These are phyloP conservation scores for Eucommia ulmoides DNA, from an alignment of 257 asterid species.

Conservation along the genomic window DNA sequence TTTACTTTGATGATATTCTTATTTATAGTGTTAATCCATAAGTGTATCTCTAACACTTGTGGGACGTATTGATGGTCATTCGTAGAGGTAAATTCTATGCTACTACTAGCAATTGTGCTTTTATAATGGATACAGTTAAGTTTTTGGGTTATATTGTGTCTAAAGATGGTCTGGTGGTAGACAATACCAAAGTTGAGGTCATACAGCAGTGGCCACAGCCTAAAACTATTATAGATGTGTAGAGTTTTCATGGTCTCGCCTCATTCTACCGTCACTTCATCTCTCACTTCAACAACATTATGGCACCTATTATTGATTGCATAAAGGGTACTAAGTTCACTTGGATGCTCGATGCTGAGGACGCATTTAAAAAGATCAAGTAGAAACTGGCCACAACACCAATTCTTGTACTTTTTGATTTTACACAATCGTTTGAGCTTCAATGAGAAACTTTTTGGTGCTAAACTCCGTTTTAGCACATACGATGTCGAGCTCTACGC, in stretches of 20 bases:
- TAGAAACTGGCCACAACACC: no score
- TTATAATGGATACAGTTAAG: background rate
- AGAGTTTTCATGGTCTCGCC: slow-evolving; percentile 1
- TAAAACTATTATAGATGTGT: background rate
- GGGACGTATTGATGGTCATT: background rate
- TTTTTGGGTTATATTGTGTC: background rate
- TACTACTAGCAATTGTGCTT: background rate
- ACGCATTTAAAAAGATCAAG: no score
- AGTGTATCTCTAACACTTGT: background rate
- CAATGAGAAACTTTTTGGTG: no score
- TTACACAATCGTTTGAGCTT: no score
- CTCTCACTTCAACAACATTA: background rate
- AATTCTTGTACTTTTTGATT: no score
- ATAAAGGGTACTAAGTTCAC: background rate
- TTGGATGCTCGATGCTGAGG: no score
- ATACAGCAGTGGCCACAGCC: slow-evolving; percentile 1
- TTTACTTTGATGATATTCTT: background rate
- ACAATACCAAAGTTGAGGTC: background rate
- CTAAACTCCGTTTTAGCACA: no score
- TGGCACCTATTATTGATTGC: background rate
- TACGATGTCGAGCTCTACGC: no score
- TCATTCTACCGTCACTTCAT: background rate
- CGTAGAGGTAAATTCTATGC: background rate
- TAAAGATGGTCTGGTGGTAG: no score
- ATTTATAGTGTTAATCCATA: background rate